Evolutionary conservation across 2,329 filamentous ascomycete species (phyloP).

Genomic region (Zalaria obscura): DNA sequence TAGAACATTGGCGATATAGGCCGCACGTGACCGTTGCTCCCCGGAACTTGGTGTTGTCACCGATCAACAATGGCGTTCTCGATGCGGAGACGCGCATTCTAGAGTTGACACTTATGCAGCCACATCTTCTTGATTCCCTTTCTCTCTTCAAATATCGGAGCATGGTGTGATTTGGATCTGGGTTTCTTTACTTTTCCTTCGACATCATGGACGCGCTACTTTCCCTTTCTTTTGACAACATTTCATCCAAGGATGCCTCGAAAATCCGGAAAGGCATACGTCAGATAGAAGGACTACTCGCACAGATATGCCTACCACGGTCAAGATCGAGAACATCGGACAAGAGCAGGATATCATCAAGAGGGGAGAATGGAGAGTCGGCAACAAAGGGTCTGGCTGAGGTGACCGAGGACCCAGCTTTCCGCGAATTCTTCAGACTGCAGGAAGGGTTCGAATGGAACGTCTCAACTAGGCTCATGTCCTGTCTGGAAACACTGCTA

Average conservation of each 20-base stretch:
- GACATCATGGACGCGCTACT: constrained; percentile 72
- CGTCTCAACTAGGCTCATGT: constrained; percentile 72
- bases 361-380: constrained; percentile 6
- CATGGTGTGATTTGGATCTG: background rate
- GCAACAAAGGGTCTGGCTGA: constrained; percentile 49
- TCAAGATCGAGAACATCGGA: constrained; percentile 16
- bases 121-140: background rate
- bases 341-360: constrained; percentile 21
- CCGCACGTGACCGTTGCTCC: no score
- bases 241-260: constrained; percentile 76
- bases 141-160: no score
- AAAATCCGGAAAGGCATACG: constrained; percentile 90
- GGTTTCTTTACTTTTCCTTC: constrained; percentile 2
- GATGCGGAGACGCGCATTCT: background rate
- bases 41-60: background rate
- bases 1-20: no score
- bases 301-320: constrained; percentile 75
- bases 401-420: constrained; percentile 70
- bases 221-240: constrained; percentile 88
- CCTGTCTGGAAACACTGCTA: constrained; percentile 72
- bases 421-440: constrained; percentile 88
- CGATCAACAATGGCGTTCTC: background rate
- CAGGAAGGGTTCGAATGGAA: constrained; percentile 99
- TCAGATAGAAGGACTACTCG: constrained; percentile 85
- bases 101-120: background rate